phyloP scores from a whole-genome alignment of 352 stramenopile species.

The Phytophthora sojae region DNA sequence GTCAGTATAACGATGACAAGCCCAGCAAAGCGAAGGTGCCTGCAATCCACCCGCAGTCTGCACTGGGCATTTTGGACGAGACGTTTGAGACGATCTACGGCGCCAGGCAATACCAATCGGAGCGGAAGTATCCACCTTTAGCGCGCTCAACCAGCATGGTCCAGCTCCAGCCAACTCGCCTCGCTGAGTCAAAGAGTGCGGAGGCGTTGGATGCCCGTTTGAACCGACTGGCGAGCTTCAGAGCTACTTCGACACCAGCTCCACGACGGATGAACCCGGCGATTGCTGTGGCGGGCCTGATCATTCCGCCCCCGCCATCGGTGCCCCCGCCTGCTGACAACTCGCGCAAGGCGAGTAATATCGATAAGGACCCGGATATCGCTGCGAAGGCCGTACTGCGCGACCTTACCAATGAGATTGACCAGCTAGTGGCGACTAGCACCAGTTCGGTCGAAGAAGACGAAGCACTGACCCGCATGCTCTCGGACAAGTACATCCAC shows the following conservation, averaged over 20 bases:
- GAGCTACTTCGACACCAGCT: conserved; percentile 3
- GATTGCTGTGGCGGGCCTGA: conserved; percentile 33
- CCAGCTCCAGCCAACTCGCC: conserved; percentile 21
- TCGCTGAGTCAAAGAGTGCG: conserved; percentile 28
- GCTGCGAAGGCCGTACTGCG: conserved; percentile 45
- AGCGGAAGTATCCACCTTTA: conserved; percentile 12
- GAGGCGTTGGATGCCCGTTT: conserved; percentile 28
- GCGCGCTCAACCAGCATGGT: conserved; percentile 25
- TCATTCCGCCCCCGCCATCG: conserved; percentile 29
- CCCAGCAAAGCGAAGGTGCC: conserved; percentile 4
- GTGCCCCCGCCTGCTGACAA: conserved; percentile 18
- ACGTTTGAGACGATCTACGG: conserved; percentile 62
- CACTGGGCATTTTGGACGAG: conserved; percentile 58
- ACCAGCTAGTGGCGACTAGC: conserved; percentile 36
- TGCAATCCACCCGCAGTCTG: conserved; percentile 24
- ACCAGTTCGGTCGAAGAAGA: conserved; percentile 18
- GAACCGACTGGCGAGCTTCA: conserved; percentile 26
- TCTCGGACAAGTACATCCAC: conserved; percentile 57
- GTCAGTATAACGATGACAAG: conserved; percentile 40
- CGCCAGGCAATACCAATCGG: conserved; percentile 16
- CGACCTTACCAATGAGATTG: conserved; percentile 55
- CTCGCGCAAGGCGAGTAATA: conserved; percentile 9
- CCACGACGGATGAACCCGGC: conserved; percentile 18
- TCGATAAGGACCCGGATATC: conserved; percentile 42
- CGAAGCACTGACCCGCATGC: conserved; percentile 33